Base-by-base conservation (phyloP, 441 rosid genomes). In the Gossypium schwendimanii region DNA sequence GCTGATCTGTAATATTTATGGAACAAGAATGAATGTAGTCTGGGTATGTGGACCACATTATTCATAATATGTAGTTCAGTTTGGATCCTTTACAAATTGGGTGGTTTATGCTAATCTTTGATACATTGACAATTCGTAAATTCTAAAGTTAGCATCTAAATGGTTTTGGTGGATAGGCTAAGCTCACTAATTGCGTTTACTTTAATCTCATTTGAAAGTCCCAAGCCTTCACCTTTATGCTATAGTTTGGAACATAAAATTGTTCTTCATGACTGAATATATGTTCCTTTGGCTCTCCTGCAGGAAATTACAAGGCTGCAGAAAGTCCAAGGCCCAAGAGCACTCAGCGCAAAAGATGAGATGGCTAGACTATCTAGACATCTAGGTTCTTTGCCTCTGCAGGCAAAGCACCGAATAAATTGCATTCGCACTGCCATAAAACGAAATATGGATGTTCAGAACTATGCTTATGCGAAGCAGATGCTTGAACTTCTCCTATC, bases 391-490 rank as follows among this genome's bases (percentile, higher is more conserved):
- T 81, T 93, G 60, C 97, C 98, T 54, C 88, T 96, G 73, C 89
- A 87, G 44, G 97, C 99, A 64, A 93, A 90, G 81, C 99, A 96
- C 81, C 83, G 99, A 20, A 93, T 96, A 82, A 93, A 91, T 80
- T 96, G 97, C 85, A 91, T 93, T 41, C 91, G 97, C 44, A 93
- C 97, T 5, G 97, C 98, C 63, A 93, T 96, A 74, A 96, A 89
- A 85, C 78, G 99, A 65, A 96, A 96, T 83, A 96, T 93, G 98
- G 99, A 96, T 73, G 97, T 96, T 24, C 99, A 96, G 76, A 96
- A 96, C 82, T 96, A 85, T 47, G 96, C 89, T 59, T 96, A 96
- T 80, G 76, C 91, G 3, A 93, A 90, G 76, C 98, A 93, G 86
- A 96, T 96, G 99, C 96, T 93, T 50, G 98, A 93, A 72, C 97